Evolutionary conservation across 1,284 basidiomycete genomes (phyloP).

Genomic region (Leccinum insolens): DNA sequence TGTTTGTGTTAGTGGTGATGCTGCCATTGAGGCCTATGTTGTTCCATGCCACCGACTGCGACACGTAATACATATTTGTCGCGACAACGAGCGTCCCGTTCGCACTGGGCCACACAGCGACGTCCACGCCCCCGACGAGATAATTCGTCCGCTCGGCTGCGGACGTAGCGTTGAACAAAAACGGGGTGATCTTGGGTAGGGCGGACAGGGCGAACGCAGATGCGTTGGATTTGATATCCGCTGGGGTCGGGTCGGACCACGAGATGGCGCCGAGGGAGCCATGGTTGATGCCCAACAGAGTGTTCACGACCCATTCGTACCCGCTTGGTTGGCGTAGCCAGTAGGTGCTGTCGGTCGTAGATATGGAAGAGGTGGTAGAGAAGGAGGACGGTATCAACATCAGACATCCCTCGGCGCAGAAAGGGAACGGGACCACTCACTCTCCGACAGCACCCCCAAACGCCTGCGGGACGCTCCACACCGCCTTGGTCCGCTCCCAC

Average conservation of each 20-base stretch:
- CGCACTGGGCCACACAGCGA: slow-evolving; percentile 44
- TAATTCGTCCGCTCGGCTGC: slow-evolving; percentile 28
- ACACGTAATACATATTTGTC: slow-evolving; percentile 43
- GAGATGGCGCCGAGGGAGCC: slow-evolving; percentile 68
- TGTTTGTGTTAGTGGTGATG: neutral
- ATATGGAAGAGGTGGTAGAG: too few relatives aligned
- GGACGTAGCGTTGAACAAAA: slow-evolving; percentile 38
- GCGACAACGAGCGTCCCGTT: slow-evolving; percentile 42
- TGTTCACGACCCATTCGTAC: slow-evolving; percentile 66
- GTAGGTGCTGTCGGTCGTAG: slow-evolving; percentile 45
- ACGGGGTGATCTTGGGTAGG: slow-evolving; percentile 42
- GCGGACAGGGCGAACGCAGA: slow-evolving; percentile 51
- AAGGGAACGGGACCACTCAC: slow-evolving; percentile 40
- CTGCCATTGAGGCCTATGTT: slow-evolving; percentile 9
- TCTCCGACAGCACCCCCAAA: slow-evolving; percentile 58
- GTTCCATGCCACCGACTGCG: slow-evolving; percentile 26
- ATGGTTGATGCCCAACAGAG: slow-evolving; percentile 69
- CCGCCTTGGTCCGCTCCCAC: slow-evolving; percentile 53
- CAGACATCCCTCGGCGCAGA: neutral
- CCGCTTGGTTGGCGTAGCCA: slow-evolving; percentile 71
- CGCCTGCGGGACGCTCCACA: slow-evolving; percentile 79
- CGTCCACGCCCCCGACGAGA: slow-evolving; percentile 39
- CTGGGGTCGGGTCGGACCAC: slow-evolving; percentile 69
- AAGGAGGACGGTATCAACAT: neutral
- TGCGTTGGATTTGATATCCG: slow-evolving; percentile 61